Base-by-base conservation (phyloP, 768 basidiomycete species). In the Boletus subparvulus region DNA sequence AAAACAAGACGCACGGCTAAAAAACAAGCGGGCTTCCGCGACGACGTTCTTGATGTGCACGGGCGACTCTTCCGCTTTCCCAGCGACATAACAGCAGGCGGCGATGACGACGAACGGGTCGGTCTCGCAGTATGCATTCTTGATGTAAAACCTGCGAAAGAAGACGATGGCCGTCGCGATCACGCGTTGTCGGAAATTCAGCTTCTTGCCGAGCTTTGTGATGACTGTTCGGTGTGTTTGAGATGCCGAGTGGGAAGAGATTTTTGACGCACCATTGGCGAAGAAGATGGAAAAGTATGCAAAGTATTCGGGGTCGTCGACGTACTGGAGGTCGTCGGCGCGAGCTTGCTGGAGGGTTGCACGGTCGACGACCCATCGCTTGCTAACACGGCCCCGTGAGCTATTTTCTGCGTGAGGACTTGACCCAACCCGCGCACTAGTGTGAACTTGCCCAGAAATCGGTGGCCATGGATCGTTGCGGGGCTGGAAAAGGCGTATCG, bases 41-140 rank as follows among this genome's bases (percentile, higher is more conserved):
- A 96, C 87, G 30, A 98, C 86, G 61, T 83, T 89, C 76, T 98
- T 98, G 75, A 98, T 94, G 67, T 95, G 94, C 1, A 94, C 82
- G 0, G 97, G 95, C 0, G 88, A 92, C 71, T 99, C 97, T 68
- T 99, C 97, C 1, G 94, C 93, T 71, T 99, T 99, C 0, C 95
- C 92, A 10, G 96, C 95, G 35, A 98, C 88, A 72, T 98, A 98
- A 61, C 88, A 87, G 73, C 96, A 99, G 0, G 94, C 92, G 0
- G 94, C 86, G 43, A 94, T 85, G 48, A 98, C 94, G 54, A 95
- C 78, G 65, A 92, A 94, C 0, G 94, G 94, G 61, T 98, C 97
- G 0, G 96, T 98, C 69, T 97, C 94, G 76, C 91, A 94, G 68
- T 94, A 96, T 9, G 86, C 81, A 69, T 96, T 98, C 77, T 96